phyloP scores from a whole-genome alignment of 2,329 filamentous ascomycete genomes.

The Alternaria arbusti region DNA sequence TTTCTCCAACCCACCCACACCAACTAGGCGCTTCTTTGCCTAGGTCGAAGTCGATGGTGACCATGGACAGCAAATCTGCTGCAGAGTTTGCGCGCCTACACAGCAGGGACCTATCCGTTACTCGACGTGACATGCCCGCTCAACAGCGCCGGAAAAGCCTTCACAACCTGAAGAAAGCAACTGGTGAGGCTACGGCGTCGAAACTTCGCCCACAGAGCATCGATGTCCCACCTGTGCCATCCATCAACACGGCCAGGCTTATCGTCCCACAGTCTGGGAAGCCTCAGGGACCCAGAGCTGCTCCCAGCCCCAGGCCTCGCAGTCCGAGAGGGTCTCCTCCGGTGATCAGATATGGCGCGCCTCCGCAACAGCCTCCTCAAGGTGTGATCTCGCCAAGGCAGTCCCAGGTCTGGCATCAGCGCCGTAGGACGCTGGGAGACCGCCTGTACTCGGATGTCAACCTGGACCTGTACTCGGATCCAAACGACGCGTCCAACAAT shows the following conservation, averaged over 20 bases:
- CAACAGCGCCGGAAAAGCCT: slow-evolving; percentile 36
- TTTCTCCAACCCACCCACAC: slow-evolving; percentile 43
- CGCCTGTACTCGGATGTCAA: slow-evolving; percentile 25
- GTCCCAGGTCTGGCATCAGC: slow-evolving; percentile 35
- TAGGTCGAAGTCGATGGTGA: slow-evolving; percentile 38
- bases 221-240: slow-evolving; percentile 37
- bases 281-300: slow-evolving; percentile 8
- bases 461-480: neutral
- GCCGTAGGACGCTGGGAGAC: slow-evolving; percentile 40
- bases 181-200: slow-evolving; percentile 28
- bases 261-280: slow-evolving; percentile 6
- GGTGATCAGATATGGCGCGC: slow-evolving; percentile 21
- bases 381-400: slow-evolving; percentile 35
- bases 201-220: slow-evolving; percentile 23
- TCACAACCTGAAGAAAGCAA: slow-evolving; percentile 33
- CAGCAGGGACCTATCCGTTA: slow-evolving; percentile 41
- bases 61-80: slow-evolving; percentile 46
- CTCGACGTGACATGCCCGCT: slow-evolving; percentile 22
- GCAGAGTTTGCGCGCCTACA: slow-evolving; percentile 44
- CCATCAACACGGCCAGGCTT: slow-evolving; percentile 23
- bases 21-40: slow-evolving; percentile 40
- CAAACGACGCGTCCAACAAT: neutral
- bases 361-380: slow-evolving; percentile 12
- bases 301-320: slow-evolving; percentile 14
- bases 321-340: slow-evolving; percentile 27